These are phyloP conservation scores for Diaporthe helianthi DNA, from an alignment of 2,329 filamentous ascomycete genomes.

Conservation along the genomic window DNA sequence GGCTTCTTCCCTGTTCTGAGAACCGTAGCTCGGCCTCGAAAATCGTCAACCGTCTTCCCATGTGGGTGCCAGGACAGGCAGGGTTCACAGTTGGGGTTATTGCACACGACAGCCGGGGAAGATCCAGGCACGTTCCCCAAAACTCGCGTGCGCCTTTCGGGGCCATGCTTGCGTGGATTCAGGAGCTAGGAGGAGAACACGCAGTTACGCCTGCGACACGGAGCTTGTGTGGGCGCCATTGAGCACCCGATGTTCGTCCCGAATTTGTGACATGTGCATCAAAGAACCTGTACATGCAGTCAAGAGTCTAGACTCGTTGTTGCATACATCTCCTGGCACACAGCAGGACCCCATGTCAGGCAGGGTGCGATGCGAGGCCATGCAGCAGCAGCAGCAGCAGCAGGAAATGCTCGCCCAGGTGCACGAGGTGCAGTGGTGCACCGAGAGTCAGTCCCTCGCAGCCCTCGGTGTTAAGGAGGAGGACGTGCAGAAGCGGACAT, in stretches of 20 bases:
- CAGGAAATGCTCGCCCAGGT: conserved; percentile 4
- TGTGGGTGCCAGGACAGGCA: conserved; percentile 16
- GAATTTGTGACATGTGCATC: conserved; percentile 1
- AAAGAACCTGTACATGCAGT: conserved; percentile 2
- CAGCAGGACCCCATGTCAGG: conserved; percentile 16
- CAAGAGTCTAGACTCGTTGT: conserved; percentile 7
- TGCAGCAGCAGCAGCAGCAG: not conserved
- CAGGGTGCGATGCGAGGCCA: conserved; percentile 5
- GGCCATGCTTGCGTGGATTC: conserved; percentile 12
- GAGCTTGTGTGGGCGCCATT: conserved; percentile 3
- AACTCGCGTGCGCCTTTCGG: not conserved
- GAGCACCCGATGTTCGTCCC: conserved; percentile 14
- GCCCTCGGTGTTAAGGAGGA: conserved; percentile 10
- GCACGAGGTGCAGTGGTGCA: not conserved
- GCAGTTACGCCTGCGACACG: conserved; percentile 8
- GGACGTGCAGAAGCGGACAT: conserved; percentile 3
- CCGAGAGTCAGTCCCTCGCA: conserved; percentile 8
- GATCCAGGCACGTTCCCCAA: conserved; percentile 2
- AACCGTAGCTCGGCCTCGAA: not conserved
- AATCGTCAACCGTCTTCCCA: conserved; percentile 5
- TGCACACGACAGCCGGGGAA: conserved; percentile 14
- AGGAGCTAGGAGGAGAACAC: conserved; percentile 6
- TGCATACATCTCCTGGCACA: conserved; percentile 20
- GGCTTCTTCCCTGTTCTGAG: conserved; percentile 30
- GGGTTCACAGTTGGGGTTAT: conserved; percentile 6